These are phyloP conservation scores for Picochlorum costavermella DNA, from an alignment of 139 green algal genomes.

Conservation along the genomic window DNA sequence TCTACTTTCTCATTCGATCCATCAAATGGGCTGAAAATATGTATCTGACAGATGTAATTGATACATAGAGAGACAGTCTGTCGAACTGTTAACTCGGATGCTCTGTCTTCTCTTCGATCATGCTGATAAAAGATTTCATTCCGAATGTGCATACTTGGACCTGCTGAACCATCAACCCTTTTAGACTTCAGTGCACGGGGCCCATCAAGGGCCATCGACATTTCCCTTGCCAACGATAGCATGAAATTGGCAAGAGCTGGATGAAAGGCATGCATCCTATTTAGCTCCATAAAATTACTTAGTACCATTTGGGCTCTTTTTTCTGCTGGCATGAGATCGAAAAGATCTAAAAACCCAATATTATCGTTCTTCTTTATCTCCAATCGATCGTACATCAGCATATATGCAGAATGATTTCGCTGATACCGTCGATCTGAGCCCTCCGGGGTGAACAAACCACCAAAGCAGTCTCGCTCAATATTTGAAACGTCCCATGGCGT, in stretches of 20 bases:
- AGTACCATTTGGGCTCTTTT: neutral
- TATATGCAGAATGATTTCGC: constrained; percentile 83
- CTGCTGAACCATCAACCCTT: neutral
- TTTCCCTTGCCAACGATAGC: neutral
- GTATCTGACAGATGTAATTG: no score
- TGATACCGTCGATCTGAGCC: constrained; percentile 47
- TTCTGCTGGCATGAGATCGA: neutral
- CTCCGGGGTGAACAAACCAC: constrained; percentile 35
- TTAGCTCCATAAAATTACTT: neutral
- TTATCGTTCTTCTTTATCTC: no score
- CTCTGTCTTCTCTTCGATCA: no score
- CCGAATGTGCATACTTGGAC: no score
- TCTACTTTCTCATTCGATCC: no score
- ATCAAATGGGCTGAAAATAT: no score
- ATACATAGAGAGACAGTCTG: no score
- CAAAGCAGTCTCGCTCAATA: constrained; percentile 83
- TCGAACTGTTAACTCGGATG: no score
- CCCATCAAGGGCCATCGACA: neutral
- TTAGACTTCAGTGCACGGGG: neutral
- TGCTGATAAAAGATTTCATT: no score
- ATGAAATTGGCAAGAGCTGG: neutral
- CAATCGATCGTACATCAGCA: constrained; percentile 87
- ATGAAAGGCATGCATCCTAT: neutral
- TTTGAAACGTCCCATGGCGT: constrained; percentile 54
- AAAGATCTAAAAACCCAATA: neutral